Evolutionary conservation across 129 eudicot genomes (phyloP), one percentile per base, ranked within the genome.

Genomic region (Ambrosia trifida): DNA sequence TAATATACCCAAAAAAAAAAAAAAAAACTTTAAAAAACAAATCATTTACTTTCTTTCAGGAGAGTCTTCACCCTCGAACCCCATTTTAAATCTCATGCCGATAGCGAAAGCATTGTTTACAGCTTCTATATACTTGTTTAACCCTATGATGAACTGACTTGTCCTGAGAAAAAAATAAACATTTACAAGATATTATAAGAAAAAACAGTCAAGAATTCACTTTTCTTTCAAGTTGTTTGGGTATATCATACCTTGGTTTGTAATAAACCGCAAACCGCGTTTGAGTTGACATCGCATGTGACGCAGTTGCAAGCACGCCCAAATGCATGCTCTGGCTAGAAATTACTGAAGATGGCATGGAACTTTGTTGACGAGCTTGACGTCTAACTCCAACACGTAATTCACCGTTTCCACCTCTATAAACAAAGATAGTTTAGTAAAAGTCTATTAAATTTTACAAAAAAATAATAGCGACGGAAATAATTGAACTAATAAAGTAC

Each of bases 241-340:
- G 47, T 56, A 68, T 24, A 24, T 57, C 72, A 54, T 73, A 86
- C 98, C 98, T 87, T 72, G 98, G 98, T 66, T 94, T 94, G 83
- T 94, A 89, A 73, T 83, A 89, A 72, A 94, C 98, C 7, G 87
- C 85, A 79, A 94, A 89, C 54, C 81, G 76, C 11, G 98, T 87
- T 43, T 80, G 78, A 32, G 97, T 85, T 14, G 83, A 43, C 5
- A 94, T 79, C 9, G 98, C 98, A 80, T 94, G 98, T 56, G 96
- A 94, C 60, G 98, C 98, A 11, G 98, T 94, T 17, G 98, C 98
- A 53, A 94, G 95, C 60, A 93, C 96, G 58, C 98, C 98, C 32
- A 93, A 81, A 72, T 93, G 98, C 98, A 93, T 93, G 64, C 98
- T 94, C 61, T 94, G 98, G 66, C 97, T 94, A 10, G 98, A 94